phyloP scores from a whole-genome alignment of 345 rosid genomes.

The Xanthoceras sorbifolium region DNA sequence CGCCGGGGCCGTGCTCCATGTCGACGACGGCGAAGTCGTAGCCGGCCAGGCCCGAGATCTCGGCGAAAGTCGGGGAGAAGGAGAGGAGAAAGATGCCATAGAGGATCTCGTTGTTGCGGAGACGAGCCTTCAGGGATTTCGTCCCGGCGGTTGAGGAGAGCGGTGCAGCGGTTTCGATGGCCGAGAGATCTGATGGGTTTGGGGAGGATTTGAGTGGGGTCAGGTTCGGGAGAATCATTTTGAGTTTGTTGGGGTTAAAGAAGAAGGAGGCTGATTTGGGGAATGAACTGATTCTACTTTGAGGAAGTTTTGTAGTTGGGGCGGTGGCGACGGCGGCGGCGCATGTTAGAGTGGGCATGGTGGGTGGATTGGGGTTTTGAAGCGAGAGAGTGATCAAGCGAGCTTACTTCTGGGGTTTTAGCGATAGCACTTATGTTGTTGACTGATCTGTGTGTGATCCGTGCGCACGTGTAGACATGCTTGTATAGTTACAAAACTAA shows the following conservation, averaged over 20 bases:
- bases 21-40: constrained; percentile 88
- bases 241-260: constrained; percentile 31
- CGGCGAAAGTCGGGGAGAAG: constrained; percentile 90
- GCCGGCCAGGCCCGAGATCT: constrained; percentile 81
- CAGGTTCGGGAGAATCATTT: constrained; percentile 27
- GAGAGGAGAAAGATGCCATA: constrained; percentile 84
- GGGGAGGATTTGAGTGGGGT: constrained; percentile 32
- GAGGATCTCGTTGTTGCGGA: constrained; percentile 69
- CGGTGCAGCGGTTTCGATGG: constrained; percentile 15
- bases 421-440: background rate
- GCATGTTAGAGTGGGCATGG: constrained; percentile 29
- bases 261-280: constrained; percentile 16
- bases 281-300: constrained; percentile 4
- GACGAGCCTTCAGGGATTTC: constrained; percentile 66
- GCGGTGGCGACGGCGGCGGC: background rate
- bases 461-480: no score
- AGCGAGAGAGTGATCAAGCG: background rate
- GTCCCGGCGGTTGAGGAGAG: constrained; percentile 14
- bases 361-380: background rate
- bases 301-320: constrained; percentile 11
- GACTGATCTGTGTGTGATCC: background rate
- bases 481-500: no score
- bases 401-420: background rate
- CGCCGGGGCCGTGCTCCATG: constrained; percentile 97
- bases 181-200: constrained; percentile 32